Conservation (phyloP, 345 rosid species). For the Alliaria petiolata region DNA sequence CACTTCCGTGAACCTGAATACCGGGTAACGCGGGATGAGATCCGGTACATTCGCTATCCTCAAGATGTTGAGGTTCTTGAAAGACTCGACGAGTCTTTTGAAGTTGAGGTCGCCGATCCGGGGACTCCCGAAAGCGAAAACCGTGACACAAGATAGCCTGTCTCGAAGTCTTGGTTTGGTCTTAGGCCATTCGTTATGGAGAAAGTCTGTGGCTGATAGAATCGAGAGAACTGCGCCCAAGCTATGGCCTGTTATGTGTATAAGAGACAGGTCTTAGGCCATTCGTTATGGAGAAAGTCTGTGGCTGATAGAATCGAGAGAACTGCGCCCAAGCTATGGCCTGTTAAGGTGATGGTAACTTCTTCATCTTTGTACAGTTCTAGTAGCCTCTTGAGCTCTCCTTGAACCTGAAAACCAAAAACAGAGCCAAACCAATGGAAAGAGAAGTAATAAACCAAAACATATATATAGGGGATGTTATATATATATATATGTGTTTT, state of each 20-base stretch:
- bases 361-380: constrained; percentile 45
- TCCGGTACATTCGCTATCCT: constrained; percentile 37
- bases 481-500: too few species aligned
- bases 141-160: constrained; percentile 33
- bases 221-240: constrained; percentile 52
- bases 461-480: neutral
- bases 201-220: constrained; percentile 47
- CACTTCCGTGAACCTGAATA: constrained; percentile 24
- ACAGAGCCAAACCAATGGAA: constrained; percentile 1
- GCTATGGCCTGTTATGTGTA: too few species aligned
- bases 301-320: constrained; percentile 48
- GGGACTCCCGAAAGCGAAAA: constrained; percentile 41
- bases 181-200: constrained; percentile 35
- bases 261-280: too few species aligned
- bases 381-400: constrained; percentile 39
- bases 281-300: constrained; percentile 41
- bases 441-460: neutral
- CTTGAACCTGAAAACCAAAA: constrained; percentile 33
- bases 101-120: constrained; percentile 35
- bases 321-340: constrained; percentile 62
- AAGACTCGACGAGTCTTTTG: constrained; percentile 17
- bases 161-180: neutral
- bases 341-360: constrained; percentile 47
- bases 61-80: constrained; percentile 29
- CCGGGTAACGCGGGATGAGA: constrained; percentile 31